Base-by-base conservation (phyloP, 202 grass and related monocot species). In the Setaria viridis region DNA sequence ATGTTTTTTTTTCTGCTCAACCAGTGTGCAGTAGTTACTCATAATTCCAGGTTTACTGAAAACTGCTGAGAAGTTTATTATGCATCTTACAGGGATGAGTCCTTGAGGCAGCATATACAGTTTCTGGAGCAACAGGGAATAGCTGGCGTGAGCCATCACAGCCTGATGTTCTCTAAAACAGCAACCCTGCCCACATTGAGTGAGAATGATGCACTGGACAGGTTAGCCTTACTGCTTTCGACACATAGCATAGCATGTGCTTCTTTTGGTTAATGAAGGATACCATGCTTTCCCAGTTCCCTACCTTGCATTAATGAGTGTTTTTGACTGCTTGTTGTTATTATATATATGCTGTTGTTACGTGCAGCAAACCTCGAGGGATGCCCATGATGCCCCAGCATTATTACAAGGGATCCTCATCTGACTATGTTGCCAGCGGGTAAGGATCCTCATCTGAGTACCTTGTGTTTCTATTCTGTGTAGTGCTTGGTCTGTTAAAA, bases 121-220 rank as follows among this genome's bases (percentile, higher is more conserved):
- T 98, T 92, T 89, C 74, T 98, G 25, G 93, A 98, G 56, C 76
- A 76, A 60, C 90, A 91, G 83, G 91, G 87, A 21, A 95, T 98
- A 84, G 93, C 91, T 1, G 96, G 96, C 60, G 93, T 95, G 70
- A 98, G 93, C 49, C 91, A 99, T 73, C 96, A 99, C 76, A 99
- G 93, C 88, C 91, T 99, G 70, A 82, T 99, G 19, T 99, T 92
- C 80, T 92, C 96, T 32, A 99, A 99, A 80, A 85, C 93, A 51
- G 96, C 91, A 30, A 88, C 91, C 84, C 89, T 99, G 21, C 96
- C 96, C 67, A 46, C 84, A 29, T 74, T 99, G 55, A 88, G 57
- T 30, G 96, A 91, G 62, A 91, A 37, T n/a, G 77, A 90, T 60
- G 82, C 80, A 75, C 11, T 86, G 73, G 76, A 91, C 48, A 88